A percentile compares a stretch with the other conserved stretches of the same genome.
These are phyloP conservation scores for Triticum dicoccoides DNA, from an alignment of 176 grass and related monocot species.

Conservation along the genomic window DNA sequence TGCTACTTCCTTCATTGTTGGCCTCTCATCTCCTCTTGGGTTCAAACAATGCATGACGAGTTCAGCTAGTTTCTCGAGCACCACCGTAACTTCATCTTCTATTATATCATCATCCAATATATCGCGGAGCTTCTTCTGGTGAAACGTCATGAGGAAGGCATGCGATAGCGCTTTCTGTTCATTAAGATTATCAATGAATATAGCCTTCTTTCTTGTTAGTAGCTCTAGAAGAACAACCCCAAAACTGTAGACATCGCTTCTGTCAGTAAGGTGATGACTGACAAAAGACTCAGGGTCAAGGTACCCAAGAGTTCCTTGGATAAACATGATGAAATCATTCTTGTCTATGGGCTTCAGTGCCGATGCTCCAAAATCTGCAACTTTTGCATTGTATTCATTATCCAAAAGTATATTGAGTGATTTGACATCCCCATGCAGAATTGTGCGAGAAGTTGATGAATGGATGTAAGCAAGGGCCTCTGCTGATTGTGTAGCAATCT, in stretches of 20 bases:
- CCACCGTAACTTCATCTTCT: neutral
- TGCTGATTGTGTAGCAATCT: slow-evolving; percentile 42
- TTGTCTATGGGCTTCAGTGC: slow-evolving; percentile 48
- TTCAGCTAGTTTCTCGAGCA: slow-evolving; percentile 34
- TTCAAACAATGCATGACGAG: slow-evolving; percentile 26
- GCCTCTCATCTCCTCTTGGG: slow-evolving; percentile 22
- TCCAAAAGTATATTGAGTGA: slow-evolving; percentile 56
- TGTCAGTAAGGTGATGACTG: slow-evolving; percentile 68
- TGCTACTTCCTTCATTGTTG: slow-evolving; percentile 22
- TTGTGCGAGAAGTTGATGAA: slow-evolving; percentile 41
- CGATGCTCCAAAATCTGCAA: slow-evolving; percentile 72
- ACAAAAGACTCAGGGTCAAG: slow-evolving; percentile 66
- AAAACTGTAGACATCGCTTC: slow-evolving; percentile 77
- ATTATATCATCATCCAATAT: slow-evolving; percentile 27
- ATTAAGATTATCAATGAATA: slow-evolving; percentile 40
- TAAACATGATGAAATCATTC: slow-evolving; percentile 62
- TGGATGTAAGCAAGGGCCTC: slow-evolving; percentile 54
- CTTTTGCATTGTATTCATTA: slow-evolving; percentile 46
- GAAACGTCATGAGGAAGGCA: slow-evolving; percentile 5
- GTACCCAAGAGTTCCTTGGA: slow-evolving; percentile 73
- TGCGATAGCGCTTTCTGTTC: slow-evolving; percentile 31
- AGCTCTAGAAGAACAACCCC: slow-evolving; percentile 72
- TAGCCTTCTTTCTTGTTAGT: slow-evolving; percentile 67
- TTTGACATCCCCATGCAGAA: slow-evolving; percentile 58
- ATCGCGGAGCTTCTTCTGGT: slow-evolving; percentile 10